These are phyloP conservation scores for Alternaria angustiovoidea DNA, from an alignment of 2,329 filamentous ascomycete species.

Conservation along the genomic window DNA sequence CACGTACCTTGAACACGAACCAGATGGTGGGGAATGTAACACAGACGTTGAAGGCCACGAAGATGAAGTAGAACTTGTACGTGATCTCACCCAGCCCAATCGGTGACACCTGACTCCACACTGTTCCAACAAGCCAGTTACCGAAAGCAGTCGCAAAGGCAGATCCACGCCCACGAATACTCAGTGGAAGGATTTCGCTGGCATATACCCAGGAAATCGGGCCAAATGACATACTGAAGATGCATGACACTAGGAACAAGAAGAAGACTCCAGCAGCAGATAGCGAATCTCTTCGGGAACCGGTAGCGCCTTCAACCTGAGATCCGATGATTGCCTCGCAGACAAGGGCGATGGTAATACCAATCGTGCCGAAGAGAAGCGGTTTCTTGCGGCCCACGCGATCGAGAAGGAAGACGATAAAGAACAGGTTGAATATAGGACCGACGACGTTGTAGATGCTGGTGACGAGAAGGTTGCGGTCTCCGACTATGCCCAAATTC, in stretches of 20 bases:
- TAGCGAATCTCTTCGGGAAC: conserved; percentile 51
- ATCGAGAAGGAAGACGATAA: conserved; percentile 66
- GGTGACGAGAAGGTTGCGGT: conserved; percentile 62
- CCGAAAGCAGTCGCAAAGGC: conserved; percentile 66
- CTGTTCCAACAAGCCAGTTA: conserved; percentile 67
- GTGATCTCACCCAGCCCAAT: conserved; percentile 59
- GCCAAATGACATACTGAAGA: conserved; percentile 47
- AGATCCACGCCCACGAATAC: conserved; percentile 67
- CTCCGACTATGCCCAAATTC: conserved; percentile 64
- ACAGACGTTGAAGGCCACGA: conserved; percentile 60
- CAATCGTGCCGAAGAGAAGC: conserved; percentile 62
- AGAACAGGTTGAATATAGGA: conserved; percentile 65
- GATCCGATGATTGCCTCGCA: conserved; percentile 66
- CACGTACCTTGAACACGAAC: conserved; percentile 58
- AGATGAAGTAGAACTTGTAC: conserved; percentile 67
- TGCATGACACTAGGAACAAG: conserved; percentile 61
- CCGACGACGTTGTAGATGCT: conserved; percentile 69
- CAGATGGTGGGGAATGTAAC: conserved; percentile 58
- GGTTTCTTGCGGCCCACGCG: conserved; percentile 61
- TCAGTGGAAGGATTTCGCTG: conserved; percentile 69
- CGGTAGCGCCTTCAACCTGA: conserved; percentile 40
- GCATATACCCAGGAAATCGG: conserved; percentile 68
- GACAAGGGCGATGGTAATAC: conserved; percentile 65
- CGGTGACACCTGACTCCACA: conserved; percentile 67
- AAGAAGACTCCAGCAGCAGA: conserved; percentile 71